Conservation (phyloP, 1,284 basidiomycete genomes). For the Moniliophthora roreri region DNA sequence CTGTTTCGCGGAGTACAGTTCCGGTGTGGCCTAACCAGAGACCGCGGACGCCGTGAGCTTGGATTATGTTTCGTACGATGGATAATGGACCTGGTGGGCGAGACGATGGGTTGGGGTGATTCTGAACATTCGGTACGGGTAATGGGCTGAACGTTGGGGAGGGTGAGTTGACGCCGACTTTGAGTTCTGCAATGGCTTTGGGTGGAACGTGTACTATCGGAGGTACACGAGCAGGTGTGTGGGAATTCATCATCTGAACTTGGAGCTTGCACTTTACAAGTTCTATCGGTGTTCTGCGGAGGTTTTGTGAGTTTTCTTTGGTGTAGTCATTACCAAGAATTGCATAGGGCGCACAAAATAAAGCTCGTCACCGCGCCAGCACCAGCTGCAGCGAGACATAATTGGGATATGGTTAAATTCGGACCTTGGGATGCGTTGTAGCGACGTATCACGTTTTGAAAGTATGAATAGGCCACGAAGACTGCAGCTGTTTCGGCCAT, state of each 20-base stretch:
- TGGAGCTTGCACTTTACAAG: constrained; percentile 96
- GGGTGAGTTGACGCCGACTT: constrained; percentile 21
- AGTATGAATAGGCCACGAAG: constrained; percentile 82
- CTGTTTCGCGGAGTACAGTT: constrained; percentile 85
- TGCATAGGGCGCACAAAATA: constrained; percentile 65
- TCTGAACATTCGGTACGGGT: constrained; percentile 24
- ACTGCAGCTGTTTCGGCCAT: constrained; percentile 89
- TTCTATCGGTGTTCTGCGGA: constrained; percentile 80
- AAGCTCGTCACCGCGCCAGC: constrained; percentile 85
- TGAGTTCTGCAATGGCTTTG: constrained; percentile 15
- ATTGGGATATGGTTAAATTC: constrained; percentile 58
- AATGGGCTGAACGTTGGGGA: constrained; percentile 10
- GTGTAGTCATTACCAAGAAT: not conserved
- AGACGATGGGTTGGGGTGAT: constrained; percentile 10
- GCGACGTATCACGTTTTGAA: constrained; percentile 63
- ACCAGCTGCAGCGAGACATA: constrained; percentile 76
- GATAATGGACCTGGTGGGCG: constrained; percentile 65
- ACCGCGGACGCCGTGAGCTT: constrained; percentile 68
- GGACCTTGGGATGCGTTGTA: constrained; percentile 31
- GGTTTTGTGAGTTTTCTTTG: not conserved
- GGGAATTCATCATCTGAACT: constrained; percentile 66
- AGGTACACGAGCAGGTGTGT: constrained; percentile 18
- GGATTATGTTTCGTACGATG: constrained; percentile 66
- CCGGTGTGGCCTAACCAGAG: constrained; percentile 90
- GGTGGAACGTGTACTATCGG: constrained; percentile 20